These are phyloP conservation scores for Trypanosoma lewisi DNA, from an alignment of 208 protist species.

Conservation along the genomic window DNA sequence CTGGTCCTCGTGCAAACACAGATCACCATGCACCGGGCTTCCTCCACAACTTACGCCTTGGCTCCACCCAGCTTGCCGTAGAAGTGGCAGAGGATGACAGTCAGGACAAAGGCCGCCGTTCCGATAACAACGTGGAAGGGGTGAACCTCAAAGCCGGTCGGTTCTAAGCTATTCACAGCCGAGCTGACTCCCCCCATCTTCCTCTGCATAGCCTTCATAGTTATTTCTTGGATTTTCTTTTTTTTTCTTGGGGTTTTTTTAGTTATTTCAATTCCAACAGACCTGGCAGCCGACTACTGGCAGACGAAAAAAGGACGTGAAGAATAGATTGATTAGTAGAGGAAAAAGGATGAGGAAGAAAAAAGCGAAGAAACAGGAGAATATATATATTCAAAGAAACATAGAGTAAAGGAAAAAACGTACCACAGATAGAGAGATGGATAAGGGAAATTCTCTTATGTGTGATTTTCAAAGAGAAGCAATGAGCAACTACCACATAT, in stretches of 20 bases:
- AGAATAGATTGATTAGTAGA: background rate
- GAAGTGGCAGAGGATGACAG: constrained; percentile 89
- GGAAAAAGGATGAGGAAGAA: constrained; percentile 3
- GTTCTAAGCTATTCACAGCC: constrained; percentile 66
- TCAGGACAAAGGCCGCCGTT: constrained; percentile 66
- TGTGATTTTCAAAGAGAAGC: background rate
- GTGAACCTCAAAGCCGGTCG: constrained; percentile 66
- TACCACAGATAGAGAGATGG: background rate
- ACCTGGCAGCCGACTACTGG: background rate
- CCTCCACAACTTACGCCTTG: constrained; percentile 12
- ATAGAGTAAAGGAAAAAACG: background rate
- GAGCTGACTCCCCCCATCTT: constrained; percentile 28
- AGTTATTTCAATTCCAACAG: background rate
- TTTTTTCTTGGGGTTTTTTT: background rate
- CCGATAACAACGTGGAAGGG: constrained; percentile 73
- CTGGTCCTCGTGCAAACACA: background rate
- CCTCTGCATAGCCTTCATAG: constrained; percentile 61
- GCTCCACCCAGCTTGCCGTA: constrained; percentile 66
- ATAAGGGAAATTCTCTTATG: constrained; percentile 8
- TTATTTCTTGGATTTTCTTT: background rate
- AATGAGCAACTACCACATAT: background rate
- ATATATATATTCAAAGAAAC: background rate
- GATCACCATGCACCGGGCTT: no score
- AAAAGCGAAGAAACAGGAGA: constrained; percentile 6
- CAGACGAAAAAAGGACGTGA: background rate